A percentile compares a stretch with the other conserved stretches of the same genome.
Conservation (phyloP, 78 protist genomes). For the Monosiga brevicollis region DNA sequence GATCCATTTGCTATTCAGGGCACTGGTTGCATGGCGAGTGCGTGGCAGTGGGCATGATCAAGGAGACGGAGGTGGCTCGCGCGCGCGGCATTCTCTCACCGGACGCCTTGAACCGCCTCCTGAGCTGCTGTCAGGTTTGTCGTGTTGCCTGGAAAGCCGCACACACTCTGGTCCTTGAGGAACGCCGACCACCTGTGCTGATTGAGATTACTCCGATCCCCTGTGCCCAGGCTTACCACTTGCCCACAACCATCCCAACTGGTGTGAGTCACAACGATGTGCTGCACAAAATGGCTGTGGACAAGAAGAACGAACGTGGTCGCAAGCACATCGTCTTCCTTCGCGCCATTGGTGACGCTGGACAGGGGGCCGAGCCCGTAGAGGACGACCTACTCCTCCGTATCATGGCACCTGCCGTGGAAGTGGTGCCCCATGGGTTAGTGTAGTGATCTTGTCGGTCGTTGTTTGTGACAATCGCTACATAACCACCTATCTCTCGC, state of each 20-base stretch:
- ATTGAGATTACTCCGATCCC: no score
- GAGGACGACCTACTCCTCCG: background rate
- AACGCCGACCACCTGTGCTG: no score
- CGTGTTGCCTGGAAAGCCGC: background rate
- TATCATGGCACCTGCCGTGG: background rate
- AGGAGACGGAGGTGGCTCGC: constrained; percentile 37
- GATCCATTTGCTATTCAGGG: background rate
- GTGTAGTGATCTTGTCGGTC: no score
- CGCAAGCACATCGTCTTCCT: constrained; percentile 15
- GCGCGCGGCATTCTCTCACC: constrained; percentile 16
- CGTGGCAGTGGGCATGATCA: constrained; percentile 52
- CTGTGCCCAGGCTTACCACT: constrained; percentile 18
- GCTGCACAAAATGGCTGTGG: constrained; percentile 49
- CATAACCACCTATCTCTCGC: no score
- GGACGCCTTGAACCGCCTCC: constrained; percentile 12
- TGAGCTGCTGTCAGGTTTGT: background rate
- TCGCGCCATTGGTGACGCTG: constrained; percentile 11
- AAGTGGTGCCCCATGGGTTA: constrained; percentile 2
- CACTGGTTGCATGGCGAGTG: constrained; percentile 54
- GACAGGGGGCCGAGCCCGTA: background rate
- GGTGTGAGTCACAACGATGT: constrained; percentile 3
- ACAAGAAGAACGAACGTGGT: constrained; percentile 55
- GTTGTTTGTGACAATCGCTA: no score
- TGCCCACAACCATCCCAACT: constrained; percentile 17
- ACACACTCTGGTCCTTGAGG: background rate